phyloP scores from a whole-genome alignment of 352 stramenopile species.

The Pythium graminicola region DNA sequence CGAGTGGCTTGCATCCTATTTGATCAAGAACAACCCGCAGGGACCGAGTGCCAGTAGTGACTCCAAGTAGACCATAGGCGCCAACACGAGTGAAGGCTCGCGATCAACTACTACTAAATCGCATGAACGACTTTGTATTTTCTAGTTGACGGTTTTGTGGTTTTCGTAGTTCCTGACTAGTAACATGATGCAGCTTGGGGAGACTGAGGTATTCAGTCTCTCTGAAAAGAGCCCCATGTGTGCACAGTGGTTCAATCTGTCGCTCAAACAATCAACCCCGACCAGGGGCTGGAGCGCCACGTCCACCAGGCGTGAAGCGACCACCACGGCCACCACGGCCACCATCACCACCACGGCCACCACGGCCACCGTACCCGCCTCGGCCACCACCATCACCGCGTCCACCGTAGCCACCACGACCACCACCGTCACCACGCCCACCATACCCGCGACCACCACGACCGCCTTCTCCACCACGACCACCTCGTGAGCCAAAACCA shows the following conservation, averaged over 20 bases:
- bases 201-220: too few relatives aligned
- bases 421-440: conserved; percentile 29
- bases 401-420: conserved; percentile 22
- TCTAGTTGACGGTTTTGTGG: conserved; percentile 1
- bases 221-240: background rate
- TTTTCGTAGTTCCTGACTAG: conserved; percentile 12
- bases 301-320: conserved; percentile 27
- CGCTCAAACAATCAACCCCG: conserved; percentile 9
- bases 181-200: too few relatives aligned
- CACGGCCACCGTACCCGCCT: conserved; percentile 21
- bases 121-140: conserved; percentile 8
- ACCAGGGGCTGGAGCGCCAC: conserved; percentile 15
- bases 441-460: conserved; percentile 36
- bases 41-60: conserved; percentile 39
- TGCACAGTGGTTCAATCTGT: too few relatives aligned
- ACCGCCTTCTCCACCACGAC: conserved; percentile 31
- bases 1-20: conserved; percentile 95
- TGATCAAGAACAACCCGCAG: conserved; percentile 97
- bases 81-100: background rate
- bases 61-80: conserved; percentile 41
- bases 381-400: conserved; percentile 22
- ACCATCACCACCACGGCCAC: conserved; percentile 30
- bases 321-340: conserved; percentile 34
- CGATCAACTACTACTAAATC: background rate
- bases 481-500: conserved; percentile 32